These are phyloP conservation scores for Biscutella laevigata DNA, from an alignment of 441 rosid genomes.

Conservation along the genomic window DNA sequence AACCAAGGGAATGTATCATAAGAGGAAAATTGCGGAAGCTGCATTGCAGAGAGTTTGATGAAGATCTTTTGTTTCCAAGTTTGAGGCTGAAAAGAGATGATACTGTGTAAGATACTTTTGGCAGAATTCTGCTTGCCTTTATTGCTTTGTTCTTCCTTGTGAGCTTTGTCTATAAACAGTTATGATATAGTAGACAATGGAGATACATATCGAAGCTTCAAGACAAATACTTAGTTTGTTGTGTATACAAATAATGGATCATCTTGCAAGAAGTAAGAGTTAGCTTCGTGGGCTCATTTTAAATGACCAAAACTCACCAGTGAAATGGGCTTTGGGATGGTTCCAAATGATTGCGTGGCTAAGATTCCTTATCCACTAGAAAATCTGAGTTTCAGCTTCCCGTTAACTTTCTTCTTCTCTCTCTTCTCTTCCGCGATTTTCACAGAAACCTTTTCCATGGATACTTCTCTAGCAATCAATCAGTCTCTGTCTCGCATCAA, in stretches of 20 bases:
- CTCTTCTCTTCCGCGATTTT: too few relatives aligned
- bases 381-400: background rate
- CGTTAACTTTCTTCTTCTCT: background rate
- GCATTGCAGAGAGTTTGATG: conserved; percentile 6
- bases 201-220: too few relatives aligned
- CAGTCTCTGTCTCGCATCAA: conserved; percentile 40
- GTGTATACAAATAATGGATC: too few relatives aligned
- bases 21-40: background rate
- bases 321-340: background rate
- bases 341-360: conserved; percentile 29
- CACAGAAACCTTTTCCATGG: conserved; percentile 24
- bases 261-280: too few relatives aligned
- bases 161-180: conserved; percentile 9
- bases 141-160: conserved; percentile 3
- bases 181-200: background rate
- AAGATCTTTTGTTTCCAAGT: conserved; percentile 3
- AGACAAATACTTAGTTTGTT: too few relatives aligned
- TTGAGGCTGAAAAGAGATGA: background rate
- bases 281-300: too few relatives aligned
- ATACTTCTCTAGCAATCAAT: conserved; percentile 34
- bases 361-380: conserved; percentile 42
- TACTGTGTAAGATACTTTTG: conserved; percentile 5
- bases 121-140: background rate
- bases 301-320: too few relatives aligned
- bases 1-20: conserved; percentile 4